Base-by-base conservation (phyloP, 768 basidiomycete genomes). In the Strobilomyces dryophilus region DNA sequence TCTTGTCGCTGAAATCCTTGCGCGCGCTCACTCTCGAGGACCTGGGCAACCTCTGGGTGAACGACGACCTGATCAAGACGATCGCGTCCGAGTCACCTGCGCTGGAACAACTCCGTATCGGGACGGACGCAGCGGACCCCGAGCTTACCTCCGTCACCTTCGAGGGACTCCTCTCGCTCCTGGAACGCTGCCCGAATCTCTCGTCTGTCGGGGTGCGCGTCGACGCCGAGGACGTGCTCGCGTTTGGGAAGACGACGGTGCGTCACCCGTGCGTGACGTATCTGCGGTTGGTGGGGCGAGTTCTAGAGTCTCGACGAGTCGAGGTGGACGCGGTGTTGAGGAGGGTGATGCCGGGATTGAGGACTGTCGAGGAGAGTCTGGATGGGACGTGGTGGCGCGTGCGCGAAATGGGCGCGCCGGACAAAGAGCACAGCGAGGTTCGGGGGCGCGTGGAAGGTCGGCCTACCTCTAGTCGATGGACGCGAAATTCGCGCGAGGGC, bases 331-430 rank as follows among this genome's bases (percentile, higher is more conserved):
- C 36, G 50, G 42, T 66, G 51, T 42, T 64, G 49, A 54, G 44
- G 17, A 53, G 64, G 21, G 61, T 64, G 37, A 18, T 66, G n/a
- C 64, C 63, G 40, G 43, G 53, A 20, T 21, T 64, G 56, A 47
- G 4, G 45, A 63, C 63, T 4, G 41, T 66, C 29, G 63, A 65
- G 53, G 63, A 65, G 61, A 53, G 55, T 18, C 4, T 54, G 44
- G 47, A 60, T 8, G 58, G 63, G 32, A 26, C 54, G 43, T 54
- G 32, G 47, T n/a, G 50, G 31, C 39, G 42, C 8, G 51, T 62
- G 53, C 63, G 63, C 8, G 37, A 53, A 4, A 32, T 65, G 32
- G 31, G n/a, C 2, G 40, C 11, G 15, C 24, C n/a, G 26, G 9
- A 11, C 1, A 5, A 8, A 20, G 26, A 3, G 9, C n/a, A 36